These are phyloP conservation scores for Chamaecyparis obtusa DNA, from an alignment of 75 land plant genomes.

Conservation along the genomic window DNA sequence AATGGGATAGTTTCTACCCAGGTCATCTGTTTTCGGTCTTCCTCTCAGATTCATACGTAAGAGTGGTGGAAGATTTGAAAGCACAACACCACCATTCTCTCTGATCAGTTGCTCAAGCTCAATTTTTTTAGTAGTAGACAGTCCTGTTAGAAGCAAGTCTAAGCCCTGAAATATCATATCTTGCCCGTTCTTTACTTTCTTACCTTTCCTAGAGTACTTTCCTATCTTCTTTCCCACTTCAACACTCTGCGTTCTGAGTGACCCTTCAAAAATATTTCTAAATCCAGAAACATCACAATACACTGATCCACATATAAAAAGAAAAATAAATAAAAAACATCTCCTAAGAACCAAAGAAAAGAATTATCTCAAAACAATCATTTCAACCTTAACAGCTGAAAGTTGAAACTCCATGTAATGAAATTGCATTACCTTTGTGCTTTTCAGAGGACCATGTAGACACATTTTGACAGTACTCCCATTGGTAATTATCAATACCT, in stretches of 20 bases:
- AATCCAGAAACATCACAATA: not conserved
- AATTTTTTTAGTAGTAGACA: conserved; percentile 37
- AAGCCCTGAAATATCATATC: conserved; percentile 43
- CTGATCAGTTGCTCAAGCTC: conserved; percentile 45
- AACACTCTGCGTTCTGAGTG: not conserved
- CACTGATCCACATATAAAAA: not conserved
- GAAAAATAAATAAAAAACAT: not conserved
- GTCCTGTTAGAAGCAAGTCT: conserved; percentile 63
- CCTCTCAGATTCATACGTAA: conserved; percentile 12
- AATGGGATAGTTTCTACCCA: conserved; percentile 31
- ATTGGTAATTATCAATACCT: not conserved
- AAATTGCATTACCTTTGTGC: not conserved
- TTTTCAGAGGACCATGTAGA: not conserved
- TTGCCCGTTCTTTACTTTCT: not conserved
- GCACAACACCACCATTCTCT: conserved; percentile 52
- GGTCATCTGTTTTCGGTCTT: conserved; percentile 7
- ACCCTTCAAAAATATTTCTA: not conserved
- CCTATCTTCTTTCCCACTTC: conserved; percentile 5
- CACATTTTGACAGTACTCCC: not conserved
- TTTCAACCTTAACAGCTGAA: not conserved
- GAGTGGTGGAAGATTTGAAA: conserved; percentile 44
- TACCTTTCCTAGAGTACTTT: not conserved
- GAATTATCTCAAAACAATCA: not conserved
- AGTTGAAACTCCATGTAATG: not conserved
- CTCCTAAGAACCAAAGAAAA: not conserved